Base-by-base conservation (phyloP, 495 filamentous ascomycete species). In the Staphylotrichum longicolle region DNA sequence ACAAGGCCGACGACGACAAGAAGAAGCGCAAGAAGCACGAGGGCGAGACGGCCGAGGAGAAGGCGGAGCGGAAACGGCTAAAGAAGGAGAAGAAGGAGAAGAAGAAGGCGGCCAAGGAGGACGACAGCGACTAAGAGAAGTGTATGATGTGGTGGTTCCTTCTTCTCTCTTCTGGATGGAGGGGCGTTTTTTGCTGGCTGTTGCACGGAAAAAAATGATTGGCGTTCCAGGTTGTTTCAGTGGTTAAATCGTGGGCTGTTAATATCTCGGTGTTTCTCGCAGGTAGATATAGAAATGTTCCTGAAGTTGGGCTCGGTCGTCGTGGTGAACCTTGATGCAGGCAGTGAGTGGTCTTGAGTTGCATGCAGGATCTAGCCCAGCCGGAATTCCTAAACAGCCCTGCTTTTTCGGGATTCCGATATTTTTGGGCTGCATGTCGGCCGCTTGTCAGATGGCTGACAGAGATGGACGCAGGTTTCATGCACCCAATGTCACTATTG, bases 21-120 rank as follows among this genome's bases (percentile, higher is more conserved):
- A 92, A 92, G 81, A 92, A 92, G 80, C 85, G 89, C 65, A 92
- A 91, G 81, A 83, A 88, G 68, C 88, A 91, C 67, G 89, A 91
- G 4, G 89, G 85, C 46, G 89, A 94, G 77, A 91, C 90, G 4
- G 74, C 87, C 32, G 88, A 89, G 67, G 87, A 89, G 74, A 83
- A 85, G 65, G 86, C 85, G 7, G 88, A 90, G 75, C 82, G 86
- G 66, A 91, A 90, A 80, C 80, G 81, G 63, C 82, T 85, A 76
- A 90, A 91, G 81, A 90, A 82, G 65, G 78, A 80, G 62, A 84
- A 91, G 72, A 91, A 89, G 80, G 88, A 75, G 49, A 82, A 81
- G 71, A 86, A 78, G 64, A 81, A 77, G 68, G 71, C 71, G 44
- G 81, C 83, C 55, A 82, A 81, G 66, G 82, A 86, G 65, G 67